These are phyloP conservation scores for Volvox carteri DNA, from an alignment of 163 green algal genomes.

Conservation along the genomic window DNA sequence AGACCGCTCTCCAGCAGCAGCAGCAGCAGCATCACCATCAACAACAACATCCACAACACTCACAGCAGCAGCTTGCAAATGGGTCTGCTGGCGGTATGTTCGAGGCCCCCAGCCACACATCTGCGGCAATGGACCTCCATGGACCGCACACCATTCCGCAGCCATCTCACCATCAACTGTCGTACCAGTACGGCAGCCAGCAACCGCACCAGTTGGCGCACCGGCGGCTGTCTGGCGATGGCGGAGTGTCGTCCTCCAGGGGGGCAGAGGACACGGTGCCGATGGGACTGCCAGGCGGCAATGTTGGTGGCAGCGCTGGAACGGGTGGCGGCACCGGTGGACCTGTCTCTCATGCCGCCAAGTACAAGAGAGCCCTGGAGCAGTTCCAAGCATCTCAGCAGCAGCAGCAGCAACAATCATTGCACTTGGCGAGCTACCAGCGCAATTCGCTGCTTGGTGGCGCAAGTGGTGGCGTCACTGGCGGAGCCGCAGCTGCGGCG, in stretches of 20 bases:
- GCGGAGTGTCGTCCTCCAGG: not conserved
- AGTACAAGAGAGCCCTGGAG: slow-evolving; percentile 33
- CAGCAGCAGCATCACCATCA: not conserved
- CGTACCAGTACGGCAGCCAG: not conserved
- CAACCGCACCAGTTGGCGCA: not conserved
- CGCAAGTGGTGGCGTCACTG: not conserved
- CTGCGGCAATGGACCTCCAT: no score
- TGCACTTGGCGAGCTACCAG: not conserved
- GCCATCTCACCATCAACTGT: not conserved
- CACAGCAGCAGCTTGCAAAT: no score
- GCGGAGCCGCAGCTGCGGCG: not conserved
- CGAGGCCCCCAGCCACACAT: no score
- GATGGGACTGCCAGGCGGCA: not conserved
- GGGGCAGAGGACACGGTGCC: not conserved
- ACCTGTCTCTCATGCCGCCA: not conserved
- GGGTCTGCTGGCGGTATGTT: no score
- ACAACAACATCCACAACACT: no score
- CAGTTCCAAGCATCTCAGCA: slow-evolving; percentile 18
- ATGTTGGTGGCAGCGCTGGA: not conserved
- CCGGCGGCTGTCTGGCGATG: not conserved
- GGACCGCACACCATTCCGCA: not conserved
- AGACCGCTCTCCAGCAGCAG: not conserved
- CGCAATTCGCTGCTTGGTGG: not conserved
- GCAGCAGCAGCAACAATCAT: no score
- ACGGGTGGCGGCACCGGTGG: not conserved